Conservation (phyloP, 2,329 filamentous ascomycete genomes). For the Alternaria consortialis region DNA sequence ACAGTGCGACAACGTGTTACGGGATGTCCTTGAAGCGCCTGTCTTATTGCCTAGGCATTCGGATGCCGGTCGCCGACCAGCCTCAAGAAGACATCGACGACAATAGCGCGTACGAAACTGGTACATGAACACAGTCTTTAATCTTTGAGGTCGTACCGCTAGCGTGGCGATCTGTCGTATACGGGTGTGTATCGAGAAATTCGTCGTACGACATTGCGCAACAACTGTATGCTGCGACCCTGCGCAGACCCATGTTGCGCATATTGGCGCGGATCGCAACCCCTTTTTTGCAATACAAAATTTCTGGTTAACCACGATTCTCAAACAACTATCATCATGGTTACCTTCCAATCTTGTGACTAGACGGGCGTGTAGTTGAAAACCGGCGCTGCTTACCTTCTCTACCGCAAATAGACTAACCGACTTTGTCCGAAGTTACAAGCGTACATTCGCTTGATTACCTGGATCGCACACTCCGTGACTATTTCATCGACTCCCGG, state of each 20-base stretch:
- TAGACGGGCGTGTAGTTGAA: neutral
- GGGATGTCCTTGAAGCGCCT: neutral
- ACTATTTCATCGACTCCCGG: constrained; percentile 1
- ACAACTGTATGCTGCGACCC: neutral
- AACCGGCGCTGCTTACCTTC: neutral
- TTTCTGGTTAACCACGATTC: neutral
- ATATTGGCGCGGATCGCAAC: neutral
- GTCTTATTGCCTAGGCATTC: neutral
- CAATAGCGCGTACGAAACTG: neutral
- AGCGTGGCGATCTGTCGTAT: constrained; percentile 12
- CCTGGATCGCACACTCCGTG: neutral
- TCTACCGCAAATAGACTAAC: neutral
- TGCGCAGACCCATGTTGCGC: neutral
- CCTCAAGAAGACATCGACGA: neutral
- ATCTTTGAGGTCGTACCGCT: constrained; percentile 1
- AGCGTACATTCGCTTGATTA: constrained; percentile 5
- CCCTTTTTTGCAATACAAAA: neutral
- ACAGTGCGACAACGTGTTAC: neutral
- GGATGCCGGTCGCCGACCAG: neutral
- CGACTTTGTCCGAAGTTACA: constrained; percentile 13
- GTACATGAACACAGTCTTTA: neutral
- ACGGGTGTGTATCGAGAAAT: neutral
- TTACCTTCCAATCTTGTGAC: neutral
- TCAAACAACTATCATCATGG: neutral
- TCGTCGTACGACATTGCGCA: neutral